phyloP scores from a whole-genome alignment of 495 filamentous ascomycete genomes.

The Podospora bellae-mahoneyi region DNA sequence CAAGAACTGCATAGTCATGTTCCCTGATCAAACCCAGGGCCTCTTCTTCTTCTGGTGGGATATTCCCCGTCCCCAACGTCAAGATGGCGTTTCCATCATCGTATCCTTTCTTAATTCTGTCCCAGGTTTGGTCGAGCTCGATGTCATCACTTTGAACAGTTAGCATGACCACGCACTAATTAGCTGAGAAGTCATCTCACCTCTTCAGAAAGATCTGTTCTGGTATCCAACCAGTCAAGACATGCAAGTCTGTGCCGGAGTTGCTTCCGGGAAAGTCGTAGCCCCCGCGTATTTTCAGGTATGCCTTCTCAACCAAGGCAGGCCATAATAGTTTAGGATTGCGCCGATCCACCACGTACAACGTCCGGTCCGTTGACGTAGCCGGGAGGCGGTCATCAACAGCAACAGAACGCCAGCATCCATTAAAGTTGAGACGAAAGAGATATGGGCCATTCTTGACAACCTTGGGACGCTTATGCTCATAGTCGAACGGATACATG shows the following conservation, averaged over 20 bases:
- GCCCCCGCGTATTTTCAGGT: constrained; percentile 91
- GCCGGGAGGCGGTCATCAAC: constrained; percentile 90
- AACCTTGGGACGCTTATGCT: constrained; percentile 49
- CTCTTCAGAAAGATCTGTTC: constrained; percentile 89
- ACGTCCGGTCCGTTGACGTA: constrained; percentile 63
- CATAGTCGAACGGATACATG: constrained; percentile 68
- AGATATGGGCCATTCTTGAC: constrained; percentile 86
- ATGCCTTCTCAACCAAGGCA: constrained; percentile 94
- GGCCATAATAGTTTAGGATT: constrained; percentile 79
- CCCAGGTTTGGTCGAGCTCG: constrained; percentile 72
- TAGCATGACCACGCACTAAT: constrained; percentile 6
- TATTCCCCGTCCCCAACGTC: constrained; percentile 83
- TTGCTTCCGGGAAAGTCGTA: constrained; percentile 99
- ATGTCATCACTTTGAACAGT: constrained; percentile 55
- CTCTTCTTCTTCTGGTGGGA: constrained; percentile 68
- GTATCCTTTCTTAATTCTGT: constrained; percentile 69
- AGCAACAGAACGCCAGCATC: constrained; percentile 77
- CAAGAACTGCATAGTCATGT: constrained; percentile 90
- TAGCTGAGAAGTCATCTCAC: constrained; percentile 29
- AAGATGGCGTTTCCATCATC: constrained; percentile 77
- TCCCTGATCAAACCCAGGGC: constrained; percentile 78
- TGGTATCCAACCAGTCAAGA: constrained; percentile 92
- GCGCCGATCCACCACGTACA: constrained; percentile 86
- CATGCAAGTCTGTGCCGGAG: constrained; percentile 87
- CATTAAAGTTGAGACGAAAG: constrained; percentile 91